Conservation (phyloP, 176 grass and related monocot genomes). For the Phragmites australis region DNA sequence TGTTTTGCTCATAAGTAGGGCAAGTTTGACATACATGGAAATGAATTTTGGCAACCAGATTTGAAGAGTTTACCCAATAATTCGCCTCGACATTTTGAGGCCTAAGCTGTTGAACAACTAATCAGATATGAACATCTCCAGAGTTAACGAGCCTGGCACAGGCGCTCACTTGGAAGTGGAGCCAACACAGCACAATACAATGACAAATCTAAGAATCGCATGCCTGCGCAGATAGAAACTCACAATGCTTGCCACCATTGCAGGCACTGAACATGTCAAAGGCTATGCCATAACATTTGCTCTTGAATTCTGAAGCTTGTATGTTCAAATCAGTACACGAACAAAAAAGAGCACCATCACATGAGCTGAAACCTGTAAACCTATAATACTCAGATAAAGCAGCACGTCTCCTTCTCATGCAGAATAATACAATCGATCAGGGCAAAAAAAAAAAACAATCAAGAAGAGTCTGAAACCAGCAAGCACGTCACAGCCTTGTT, state of each 20-base stretch:
- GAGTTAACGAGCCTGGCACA: no score
- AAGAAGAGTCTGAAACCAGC: constrained; percentile 23
- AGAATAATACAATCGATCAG: constrained; percentile 18
- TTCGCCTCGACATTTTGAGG: no score
- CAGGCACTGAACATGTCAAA: not conserved
- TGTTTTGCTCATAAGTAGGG: no score
- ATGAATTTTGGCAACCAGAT: no score
- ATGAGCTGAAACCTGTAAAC: constrained; percentile 29
- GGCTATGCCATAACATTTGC: not conserved
- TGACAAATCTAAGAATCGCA: not conserved
- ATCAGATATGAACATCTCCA: no score
- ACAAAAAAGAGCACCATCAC: not conserved
- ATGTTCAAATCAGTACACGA: not conserved
- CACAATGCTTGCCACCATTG: not conserved
- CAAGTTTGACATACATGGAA: no score
- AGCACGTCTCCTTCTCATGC: constrained; percentile 8
- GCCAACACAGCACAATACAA: not conserved
- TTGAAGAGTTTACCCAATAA: no score
- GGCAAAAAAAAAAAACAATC: constrained; percentile 24
- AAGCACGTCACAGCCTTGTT: not conserved
- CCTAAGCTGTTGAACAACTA: no score
- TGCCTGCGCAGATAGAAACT: not conserved
- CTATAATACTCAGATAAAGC: not conserved
- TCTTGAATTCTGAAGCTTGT: not conserved
- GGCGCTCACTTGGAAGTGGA: no score